phyloP scores from a whole-genome alignment of 768 basidiomycete species.

The Jaapia argillacea region DNA sequence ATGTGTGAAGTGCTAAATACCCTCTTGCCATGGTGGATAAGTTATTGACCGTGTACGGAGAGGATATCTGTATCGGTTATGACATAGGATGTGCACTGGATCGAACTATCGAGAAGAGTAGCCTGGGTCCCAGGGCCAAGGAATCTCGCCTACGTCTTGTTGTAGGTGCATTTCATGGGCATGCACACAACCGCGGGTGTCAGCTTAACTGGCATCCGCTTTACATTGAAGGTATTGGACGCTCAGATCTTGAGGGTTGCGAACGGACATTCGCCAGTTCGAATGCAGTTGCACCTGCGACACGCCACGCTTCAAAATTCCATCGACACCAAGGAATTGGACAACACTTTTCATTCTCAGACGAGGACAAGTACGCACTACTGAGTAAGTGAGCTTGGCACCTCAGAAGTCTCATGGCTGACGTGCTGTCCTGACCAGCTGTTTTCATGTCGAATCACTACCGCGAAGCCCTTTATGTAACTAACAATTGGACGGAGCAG shows the following conservation, averaged over 20 bases:
- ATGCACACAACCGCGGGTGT: conserved; percentile 18
- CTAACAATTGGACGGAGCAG: background rate
- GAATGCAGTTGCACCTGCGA: conserved; percentile 14
- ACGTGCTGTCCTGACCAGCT: too few species aligned
- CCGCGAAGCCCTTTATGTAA: background rate
- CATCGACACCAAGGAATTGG: conserved; percentile 20
- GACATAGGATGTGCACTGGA: conserved; percentile 18
- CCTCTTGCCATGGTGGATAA: conserved; percentile 11
- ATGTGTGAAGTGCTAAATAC: conserved; percentile 12
- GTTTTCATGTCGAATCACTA: background rate
- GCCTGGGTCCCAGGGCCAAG: conserved; percentile 6
- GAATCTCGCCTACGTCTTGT: conserved; percentile 7
- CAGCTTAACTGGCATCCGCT: conserved; percentile 19
- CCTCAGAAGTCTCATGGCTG: too few species aligned
- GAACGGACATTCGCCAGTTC: conserved; percentile 18
- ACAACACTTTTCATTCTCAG: conserved; percentile 12
- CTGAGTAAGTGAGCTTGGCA: too few species aligned
- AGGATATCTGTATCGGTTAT: conserved; percentile 11
- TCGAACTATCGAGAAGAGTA: conserved; percentile 8
- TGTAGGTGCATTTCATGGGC: conserved; percentile 19
- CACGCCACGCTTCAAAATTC: conserved; percentile 13
- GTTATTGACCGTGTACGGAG: conserved; percentile 10
- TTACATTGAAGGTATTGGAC: conserved; percentile 14
- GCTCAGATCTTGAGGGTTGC: conserved; percentile 17
- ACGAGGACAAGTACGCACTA: conserved; percentile 11